Percentiles rank a stretch among this genome's conserved stretches.
Conservation (phyloP, 495 filamentous ascomycete species). For the Penicillium lividum region DNA sequence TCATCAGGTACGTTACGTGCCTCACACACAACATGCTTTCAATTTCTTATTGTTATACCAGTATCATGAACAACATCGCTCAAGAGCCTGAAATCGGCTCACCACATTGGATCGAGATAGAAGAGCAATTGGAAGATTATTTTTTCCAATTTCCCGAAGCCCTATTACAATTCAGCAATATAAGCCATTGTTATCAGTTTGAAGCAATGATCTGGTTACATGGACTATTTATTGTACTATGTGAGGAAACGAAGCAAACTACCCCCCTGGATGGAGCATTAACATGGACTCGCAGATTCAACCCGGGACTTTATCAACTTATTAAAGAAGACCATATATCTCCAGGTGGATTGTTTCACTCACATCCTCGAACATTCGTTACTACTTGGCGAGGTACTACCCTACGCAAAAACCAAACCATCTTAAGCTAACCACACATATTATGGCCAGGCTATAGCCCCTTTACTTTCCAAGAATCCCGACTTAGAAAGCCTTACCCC, state of each 20-base stretch:
- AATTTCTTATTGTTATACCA: neutral
- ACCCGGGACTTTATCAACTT: neutral
- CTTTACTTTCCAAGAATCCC: neutral
- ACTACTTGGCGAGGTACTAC: neutral
- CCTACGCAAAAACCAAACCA: too few species aligned
- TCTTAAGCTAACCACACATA: too few species aligned
- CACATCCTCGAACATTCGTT: slow-evolving; percentile 1
- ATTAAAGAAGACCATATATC: neutral
- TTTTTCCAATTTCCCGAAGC: slow-evolving; percentile 2
- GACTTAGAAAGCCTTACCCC: neutral
- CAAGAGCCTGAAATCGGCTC: neutral
- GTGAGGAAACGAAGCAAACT: neutral
- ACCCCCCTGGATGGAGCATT: neutral
- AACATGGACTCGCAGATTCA: neutral
- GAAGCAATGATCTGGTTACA: slow-evolving; percentile 3
- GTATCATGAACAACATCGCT: neutral
- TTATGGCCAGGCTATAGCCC: neutral
- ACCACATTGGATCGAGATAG: neutral
- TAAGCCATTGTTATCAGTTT: neutral
- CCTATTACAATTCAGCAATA: neutral
- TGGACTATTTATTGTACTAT: neutral
- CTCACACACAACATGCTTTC: neutral
- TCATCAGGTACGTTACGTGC: neutral
- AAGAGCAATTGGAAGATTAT: neutral
- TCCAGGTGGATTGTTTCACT: neutral